phyloP scores from a whole-genome alignment of 108 stramenopile species.

The Parmales sp. region DNA sequence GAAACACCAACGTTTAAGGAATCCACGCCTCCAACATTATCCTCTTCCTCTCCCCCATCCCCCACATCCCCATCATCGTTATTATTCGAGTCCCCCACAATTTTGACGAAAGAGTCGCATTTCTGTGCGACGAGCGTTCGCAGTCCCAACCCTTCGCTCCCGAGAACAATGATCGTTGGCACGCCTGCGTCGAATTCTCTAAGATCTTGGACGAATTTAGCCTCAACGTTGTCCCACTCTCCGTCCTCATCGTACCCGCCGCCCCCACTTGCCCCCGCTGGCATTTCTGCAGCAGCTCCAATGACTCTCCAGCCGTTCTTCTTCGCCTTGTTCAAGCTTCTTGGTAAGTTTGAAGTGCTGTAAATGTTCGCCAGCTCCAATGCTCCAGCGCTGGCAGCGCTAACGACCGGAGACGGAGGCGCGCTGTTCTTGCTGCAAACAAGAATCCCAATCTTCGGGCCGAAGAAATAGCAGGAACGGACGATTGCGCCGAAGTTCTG shows the following conservation, averaged over 20 bases:
- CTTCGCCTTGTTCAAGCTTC: conserved; percentile 51
- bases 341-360: conserved; percentile 65
- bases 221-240: background rate
- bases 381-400: conserved; percentile 75
- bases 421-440: conserved; percentile 79
- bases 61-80: background rate
- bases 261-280: conserved; percentile 18
- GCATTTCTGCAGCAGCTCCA: conserved; percentile 56
- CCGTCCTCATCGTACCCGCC: background rate
- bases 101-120: conserved; percentile 79
- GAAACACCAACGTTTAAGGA: conserved; percentile 93
- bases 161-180: conserved; percentile 87
- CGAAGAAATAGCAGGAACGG: conserved; percentile 70
- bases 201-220: conserved; percentile 38
- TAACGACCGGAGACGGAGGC: conserved; percentile 61
- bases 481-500: conserved; percentile 82
- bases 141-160: conserved; percentile 86
- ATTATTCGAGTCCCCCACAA: conserved; percentile 41
- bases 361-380: conserved; percentile 60
- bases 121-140: conserved; percentile 69
- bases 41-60: conserved; percentile 18
- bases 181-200: conserved; percentile 18
- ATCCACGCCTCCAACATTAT: conserved; percentile 60
- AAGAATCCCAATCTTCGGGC: conserved; percentile 49
- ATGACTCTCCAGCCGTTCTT: conserved; percentile 83